Percentiles rank a stretch among this genome's conserved stretches.
phyloP scores from a whole-genome alignment of 345 rosid species.

The Citrus trifoliata region DNA sequence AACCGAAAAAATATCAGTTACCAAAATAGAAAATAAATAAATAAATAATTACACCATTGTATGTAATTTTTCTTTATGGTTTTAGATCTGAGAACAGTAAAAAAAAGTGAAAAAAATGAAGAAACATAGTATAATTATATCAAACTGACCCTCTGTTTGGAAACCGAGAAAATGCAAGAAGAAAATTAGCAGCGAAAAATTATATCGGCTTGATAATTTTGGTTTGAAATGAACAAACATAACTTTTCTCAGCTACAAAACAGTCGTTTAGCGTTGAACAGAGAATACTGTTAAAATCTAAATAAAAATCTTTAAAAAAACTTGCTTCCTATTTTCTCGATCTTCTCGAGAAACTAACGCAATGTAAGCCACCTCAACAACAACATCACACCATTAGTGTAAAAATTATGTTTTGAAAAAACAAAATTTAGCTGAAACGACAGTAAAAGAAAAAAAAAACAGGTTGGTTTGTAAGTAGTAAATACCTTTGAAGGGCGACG shows the following conservation, averaged over 20 bases:
- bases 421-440: background rate
- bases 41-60: background rate
- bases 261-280: background rate
- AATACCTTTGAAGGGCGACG: background rate
- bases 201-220: background rate
- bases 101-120: background rate
- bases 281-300: background rate
- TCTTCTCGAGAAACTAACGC: conserved; percentile 30
- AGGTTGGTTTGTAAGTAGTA: background rate
- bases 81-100: conserved; percentile 16
- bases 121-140: background rate
- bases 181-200: conserved; percentile 24
- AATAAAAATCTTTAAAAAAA: background rate
- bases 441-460: background rate
- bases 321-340: background rate
- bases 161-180: conserved; percentile 17
- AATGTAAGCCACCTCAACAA: conserved; percentile 4
- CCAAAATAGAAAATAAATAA: background rate
- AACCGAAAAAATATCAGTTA: background rate
- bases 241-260: conserved; percentile 21
- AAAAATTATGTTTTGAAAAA: background rate
- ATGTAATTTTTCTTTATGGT: too few relatives aligned
- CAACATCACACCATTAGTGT: background rate
- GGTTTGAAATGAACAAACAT: background rate
- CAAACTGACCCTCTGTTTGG: conserved; percentile 10